Evolutionary conservation across 768 basidiomycete genomes (phyloP).

Genomic region (Daedaleopsis sinensis): DNA sequence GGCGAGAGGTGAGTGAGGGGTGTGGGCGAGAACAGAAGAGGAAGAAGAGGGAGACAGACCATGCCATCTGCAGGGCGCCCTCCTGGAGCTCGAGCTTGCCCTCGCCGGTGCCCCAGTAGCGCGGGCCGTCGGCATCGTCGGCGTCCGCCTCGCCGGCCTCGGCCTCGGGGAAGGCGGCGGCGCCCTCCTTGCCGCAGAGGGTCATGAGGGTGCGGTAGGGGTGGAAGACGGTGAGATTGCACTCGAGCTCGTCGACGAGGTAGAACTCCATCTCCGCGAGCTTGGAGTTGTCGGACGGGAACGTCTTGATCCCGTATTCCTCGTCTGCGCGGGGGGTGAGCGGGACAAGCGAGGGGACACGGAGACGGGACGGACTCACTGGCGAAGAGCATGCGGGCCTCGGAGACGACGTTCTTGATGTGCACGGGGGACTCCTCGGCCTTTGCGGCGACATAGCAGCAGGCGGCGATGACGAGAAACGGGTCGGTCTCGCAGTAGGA

Average conservation of each 20-base stretch:
- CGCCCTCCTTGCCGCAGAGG: constrained; percentile 66
- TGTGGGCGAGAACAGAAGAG: background rate
- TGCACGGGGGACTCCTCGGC: constrained; percentile 95
- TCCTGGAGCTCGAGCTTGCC: constrained; percentile 78
- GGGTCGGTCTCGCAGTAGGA: constrained; percentile 96
- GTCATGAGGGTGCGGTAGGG: constrained; percentile 89
- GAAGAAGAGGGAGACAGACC: constrained; percentile 52
- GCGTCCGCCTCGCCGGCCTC: constrained; percentile 58
- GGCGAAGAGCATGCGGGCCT: constrained; percentile 75
- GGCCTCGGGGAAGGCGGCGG: constrained; percentile 44
- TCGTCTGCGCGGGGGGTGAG: constrained; percentile 42
- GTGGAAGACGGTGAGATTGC: constrained; percentile 90
- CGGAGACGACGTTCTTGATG: constrained; percentile 88
- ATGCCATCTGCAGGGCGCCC: constrained; percentile 85
- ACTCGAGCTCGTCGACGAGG: constrained; percentile 94
- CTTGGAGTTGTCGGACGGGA: constrained; percentile 86
- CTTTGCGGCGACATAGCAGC: constrained; percentile 95
- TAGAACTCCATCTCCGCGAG: constrained; percentile 99
- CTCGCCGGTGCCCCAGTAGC: constrained; percentile 83
- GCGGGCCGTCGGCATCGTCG: constrained; percentile 57
- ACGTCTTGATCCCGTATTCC: constrained; percentile 75
- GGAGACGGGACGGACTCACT: constrained; percentile 17
- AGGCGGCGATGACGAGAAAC: constrained; percentile 89
- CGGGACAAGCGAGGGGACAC: constrained; percentile 42
- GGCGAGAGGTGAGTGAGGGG: background rate